Base-by-base conservation (phyloP, 345 rosid genomes). In the Populus deltoides region DNA sequence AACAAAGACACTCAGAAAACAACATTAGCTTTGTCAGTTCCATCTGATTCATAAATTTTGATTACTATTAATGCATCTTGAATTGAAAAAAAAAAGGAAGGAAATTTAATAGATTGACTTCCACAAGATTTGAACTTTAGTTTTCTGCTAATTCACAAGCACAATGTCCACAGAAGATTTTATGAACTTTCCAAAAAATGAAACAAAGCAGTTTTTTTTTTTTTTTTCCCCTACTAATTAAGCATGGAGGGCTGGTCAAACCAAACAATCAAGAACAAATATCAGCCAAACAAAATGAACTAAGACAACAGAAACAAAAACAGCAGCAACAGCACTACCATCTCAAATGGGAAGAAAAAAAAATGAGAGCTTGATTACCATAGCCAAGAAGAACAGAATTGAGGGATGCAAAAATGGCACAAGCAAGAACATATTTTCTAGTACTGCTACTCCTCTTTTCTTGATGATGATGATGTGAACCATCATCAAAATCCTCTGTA, bases 341-440 rank as follows among this genome's bases (percentile, higher is more conserved):
- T 59, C 20, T 38, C 24, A 33, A 31, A 63, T 3, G 41, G 7
- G 55, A 33, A 39, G 31, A 27, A 36, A 31, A 33, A 5, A n/a
- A 20, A 66, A 27, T 53, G 55, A 57, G 29, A 11, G 15, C 38
- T 39, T 63, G 62, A 77, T 86, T 75, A 93, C 98, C 97, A 77
- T 94, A 94, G 35, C 98, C 98, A 71, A 93, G 98, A 84, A 93
- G 94, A 82, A 94, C 98, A 77, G 87, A 86, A 83, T 90, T 93
- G 73, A 94, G 88, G 36, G 98, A 94, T 18, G 98, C 98, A 79
- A 94, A 90, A 83, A 93, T 78, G 59, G 96, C 98, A 68, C 97
- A 94, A 51, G 91, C 89, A 81, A 94, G 61, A 68, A 94, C 90
- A 81, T 68, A 76, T 27, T 59, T 76, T 39, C 65, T 55, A 33